A percentile compares a stretch with the other conserved stretches of the same genome.
phyloP scores from a whole-genome alignment of 2,329 filamentous ascomycete genomes.

The Diaporthe citrichinensis region DNA sequence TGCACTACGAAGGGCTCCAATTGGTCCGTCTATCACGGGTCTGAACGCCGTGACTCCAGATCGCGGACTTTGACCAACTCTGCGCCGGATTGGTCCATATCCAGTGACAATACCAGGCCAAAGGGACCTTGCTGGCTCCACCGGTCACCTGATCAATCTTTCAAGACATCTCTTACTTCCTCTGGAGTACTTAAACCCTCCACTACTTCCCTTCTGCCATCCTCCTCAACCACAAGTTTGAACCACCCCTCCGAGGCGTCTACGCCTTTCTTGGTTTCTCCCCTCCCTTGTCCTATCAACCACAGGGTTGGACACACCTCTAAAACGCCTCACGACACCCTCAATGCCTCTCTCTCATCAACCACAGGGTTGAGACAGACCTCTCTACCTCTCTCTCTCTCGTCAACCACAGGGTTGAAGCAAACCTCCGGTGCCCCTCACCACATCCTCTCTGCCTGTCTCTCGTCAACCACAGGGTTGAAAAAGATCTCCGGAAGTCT shows the following conservation, averaged over 20 bases:
- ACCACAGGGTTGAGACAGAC: background rate
- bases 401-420: background rate
- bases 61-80: background rate
- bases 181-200: conserved; percentile 3
- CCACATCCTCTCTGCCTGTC: no score
- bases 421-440: background rate
- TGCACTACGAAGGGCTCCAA: background rate
- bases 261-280: background rate
- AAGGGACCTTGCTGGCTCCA: background rate
- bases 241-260: background rate
- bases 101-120: background rate
- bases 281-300: background rate
- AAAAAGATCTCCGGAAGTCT: background rate
- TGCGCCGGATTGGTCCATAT: background rate
- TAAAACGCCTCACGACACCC: background rate
- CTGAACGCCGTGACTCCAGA: background rate
- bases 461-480: background rate
- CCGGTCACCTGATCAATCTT: background rate
- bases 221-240: background rate
- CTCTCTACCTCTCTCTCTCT: no score
- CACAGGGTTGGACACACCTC: background rate
- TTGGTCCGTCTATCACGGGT: background rate
- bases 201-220: background rate
- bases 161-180: background rate
- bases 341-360: background rate